Conservation (phyloP, 1,139 yeast genomes). For the Blastobotrys ciferrii region DNA sequence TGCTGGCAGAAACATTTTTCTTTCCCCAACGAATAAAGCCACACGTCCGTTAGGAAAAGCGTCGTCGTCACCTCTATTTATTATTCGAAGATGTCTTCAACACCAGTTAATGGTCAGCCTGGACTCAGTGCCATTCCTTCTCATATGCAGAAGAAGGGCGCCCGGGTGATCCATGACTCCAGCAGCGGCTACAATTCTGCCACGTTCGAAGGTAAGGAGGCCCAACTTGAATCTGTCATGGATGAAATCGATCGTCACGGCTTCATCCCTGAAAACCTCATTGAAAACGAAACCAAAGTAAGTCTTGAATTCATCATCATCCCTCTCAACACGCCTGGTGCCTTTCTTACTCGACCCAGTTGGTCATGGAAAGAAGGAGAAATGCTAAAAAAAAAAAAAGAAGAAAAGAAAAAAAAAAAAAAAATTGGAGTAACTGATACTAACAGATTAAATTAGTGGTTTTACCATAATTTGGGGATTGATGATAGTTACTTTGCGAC, state of each 20-base stretch:
- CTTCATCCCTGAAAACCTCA: conserved; percentile 81
- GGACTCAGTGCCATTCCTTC: conserved; percentile 16
- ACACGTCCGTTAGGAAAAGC: background rate
- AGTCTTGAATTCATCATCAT: conserved; percentile 21
- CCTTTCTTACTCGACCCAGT: too few relatives aligned
- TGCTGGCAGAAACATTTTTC: background rate
- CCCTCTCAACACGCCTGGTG: too few relatives aligned
- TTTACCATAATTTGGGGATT: conserved; percentile 82
- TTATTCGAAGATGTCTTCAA: conserved; percentile 12
- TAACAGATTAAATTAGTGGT: conserved; percentile 50
- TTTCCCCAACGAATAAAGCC: background rate
- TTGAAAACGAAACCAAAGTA: conserved; percentile 73
- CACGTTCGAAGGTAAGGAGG: conserved; percentile 77
- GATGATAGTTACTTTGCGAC: conserved; percentile 88
- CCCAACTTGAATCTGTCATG: conserved; percentile 77
- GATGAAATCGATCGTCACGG: conserved; percentile 81
- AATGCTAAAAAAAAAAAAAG: too few relatives aligned
- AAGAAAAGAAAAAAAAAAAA: too few relatives aligned
- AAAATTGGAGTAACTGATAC: too few relatives aligned
- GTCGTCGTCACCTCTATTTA: conserved; percentile 1
- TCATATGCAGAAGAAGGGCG: conserved; percentile 16
- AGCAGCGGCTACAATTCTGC: conserved; percentile 64
- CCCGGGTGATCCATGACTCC: conserved; percentile 26
- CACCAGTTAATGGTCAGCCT: conserved; percentile 9
- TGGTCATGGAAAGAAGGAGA: too few relatives aligned